These are phyloP conservation scores for Verticillium tricorpus DNA, from an alignment of 2,329 filamentous ascomycete species.

Conservation along the genomic window DNA sequence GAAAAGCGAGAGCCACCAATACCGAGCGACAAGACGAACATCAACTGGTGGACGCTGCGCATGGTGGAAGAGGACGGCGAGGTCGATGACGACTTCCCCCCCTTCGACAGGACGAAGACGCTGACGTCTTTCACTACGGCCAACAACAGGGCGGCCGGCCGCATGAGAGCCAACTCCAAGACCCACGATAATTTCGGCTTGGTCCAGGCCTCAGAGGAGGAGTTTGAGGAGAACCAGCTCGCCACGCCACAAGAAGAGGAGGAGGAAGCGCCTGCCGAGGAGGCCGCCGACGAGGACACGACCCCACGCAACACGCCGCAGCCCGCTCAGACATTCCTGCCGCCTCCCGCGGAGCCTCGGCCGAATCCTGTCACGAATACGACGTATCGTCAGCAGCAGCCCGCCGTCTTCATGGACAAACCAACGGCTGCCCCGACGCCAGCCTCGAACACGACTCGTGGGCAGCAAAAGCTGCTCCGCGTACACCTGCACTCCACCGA, in stretches of 20 bases:
- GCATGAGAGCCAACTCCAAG: constrained; percentile 64
- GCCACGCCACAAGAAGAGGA: constrained; percentile 63
- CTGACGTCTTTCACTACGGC: constrained; percentile 78
- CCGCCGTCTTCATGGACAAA: constrained; percentile 48
- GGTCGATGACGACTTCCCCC: constrained; percentile 80
- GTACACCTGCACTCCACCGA: constrained; percentile 70
- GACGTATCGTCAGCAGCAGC: constrained; percentile 48
- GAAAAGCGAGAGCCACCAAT: constrained; percentile 69
- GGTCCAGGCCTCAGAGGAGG: constrained; percentile 64
- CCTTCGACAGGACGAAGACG: constrained; percentile 67
- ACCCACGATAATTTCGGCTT: constrained; percentile 81
- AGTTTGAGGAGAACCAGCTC: constrained; percentile 65
- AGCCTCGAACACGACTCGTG: constrained; percentile 43
- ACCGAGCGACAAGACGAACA: constrained; percentile 61
- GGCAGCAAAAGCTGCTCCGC: constrained; percentile 65
- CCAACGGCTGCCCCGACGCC: constrained; percentile 41
- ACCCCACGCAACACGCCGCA: constrained; percentile 44
- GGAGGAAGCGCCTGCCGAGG: constrained; percentile 34
- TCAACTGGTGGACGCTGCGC: constrained; percentile 77
- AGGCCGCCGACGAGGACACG: constrained; percentile 32
- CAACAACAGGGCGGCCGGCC: constrained; percentile 62
- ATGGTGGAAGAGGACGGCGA: constrained; percentile 84
- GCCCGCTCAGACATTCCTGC: constrained; percentile 25
- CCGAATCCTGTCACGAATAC: constrained; percentile 60
- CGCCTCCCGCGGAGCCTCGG: constrained; percentile 30